Conservation (phyloP, 768 basidiomycete genomes). For the Lentinula aciculospora region DNA sequence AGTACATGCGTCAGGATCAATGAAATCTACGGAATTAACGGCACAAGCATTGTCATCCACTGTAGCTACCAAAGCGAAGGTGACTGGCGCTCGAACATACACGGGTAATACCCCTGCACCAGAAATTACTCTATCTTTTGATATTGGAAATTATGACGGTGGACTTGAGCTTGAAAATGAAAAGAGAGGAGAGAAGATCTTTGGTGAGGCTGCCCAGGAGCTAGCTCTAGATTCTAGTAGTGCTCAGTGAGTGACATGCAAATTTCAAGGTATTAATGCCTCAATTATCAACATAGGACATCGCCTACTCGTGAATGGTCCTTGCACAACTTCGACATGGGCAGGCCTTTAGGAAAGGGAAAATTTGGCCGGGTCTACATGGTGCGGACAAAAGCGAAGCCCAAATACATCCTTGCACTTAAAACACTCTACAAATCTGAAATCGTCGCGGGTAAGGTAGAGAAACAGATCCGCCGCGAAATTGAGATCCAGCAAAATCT, state of each 20-base stretch:
- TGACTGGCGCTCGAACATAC: conserved; percentile 36
- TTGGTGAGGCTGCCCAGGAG: conserved; percentile 73
- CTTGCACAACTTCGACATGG: conserved; percentile 86
- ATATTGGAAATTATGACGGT: conserved; percentile 94
- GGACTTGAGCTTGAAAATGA: conserved; percentile 90
- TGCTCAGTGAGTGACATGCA: conserved; percentile 41
- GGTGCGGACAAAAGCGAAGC: conserved; percentile 86
- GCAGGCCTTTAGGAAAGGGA: conserved; percentile 95
- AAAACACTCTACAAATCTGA: conserved; percentile 98
- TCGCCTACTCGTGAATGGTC: conserved; percentile 82
- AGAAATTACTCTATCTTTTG: conserved; percentile 36
- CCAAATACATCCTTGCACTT: conserved; percentile 91
- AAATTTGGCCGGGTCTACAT: conserved; percentile 99
- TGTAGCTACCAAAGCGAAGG: not conserved
- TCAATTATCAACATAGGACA: conserved; percentile 31
- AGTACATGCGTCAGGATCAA: conserved; percentile 21
- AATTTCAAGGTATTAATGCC: not conserved
- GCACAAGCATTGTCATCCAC: conserved; percentile 15
- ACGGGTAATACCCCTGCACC: conserved; percentile 14
- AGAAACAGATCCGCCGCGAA: conserved; percentile 95
- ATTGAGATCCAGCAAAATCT: conserved; percentile 98
- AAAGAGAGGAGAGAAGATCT: conserved; percentile 67
- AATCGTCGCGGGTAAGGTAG: conserved; percentile 84
- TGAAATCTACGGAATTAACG: conserved; percentile 18
- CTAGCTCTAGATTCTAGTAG: conserved; percentile 83